Percentiles rank a stretch among this genome's conserved stretches.
phyloP scores from a whole-genome alignment of 148 eudicot genomes.

The Fagopyrum tataricum region DNA sequence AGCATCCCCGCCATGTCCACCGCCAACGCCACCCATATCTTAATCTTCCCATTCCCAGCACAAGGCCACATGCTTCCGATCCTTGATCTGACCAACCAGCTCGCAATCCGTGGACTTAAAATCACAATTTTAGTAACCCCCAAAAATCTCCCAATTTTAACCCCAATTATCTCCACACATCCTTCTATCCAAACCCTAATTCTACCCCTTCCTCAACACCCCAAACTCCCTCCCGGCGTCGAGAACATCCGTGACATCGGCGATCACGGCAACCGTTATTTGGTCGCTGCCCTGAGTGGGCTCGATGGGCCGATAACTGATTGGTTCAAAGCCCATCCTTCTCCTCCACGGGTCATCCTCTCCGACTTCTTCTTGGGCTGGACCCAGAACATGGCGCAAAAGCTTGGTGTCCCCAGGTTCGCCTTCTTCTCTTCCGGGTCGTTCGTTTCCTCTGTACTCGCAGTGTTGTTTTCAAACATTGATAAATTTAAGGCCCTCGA shows the following conservation, averaged over 20 bases:
- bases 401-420: slow-evolving; percentile 35
- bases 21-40: slow-evolving; percentile 24
- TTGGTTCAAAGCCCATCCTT: slow-evolving; percentile 41
- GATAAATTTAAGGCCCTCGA: background rate
- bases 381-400: too few relatives aligned
- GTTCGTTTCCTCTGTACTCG: slow-evolving; percentile 12
- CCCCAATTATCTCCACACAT: slow-evolving; percentile 34
- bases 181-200: slow-evolving; percentile 39
- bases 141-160: slow-evolving; percentile 37
- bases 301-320: slow-evolving; percentile 31
- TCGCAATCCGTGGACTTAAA: slow-evolving; percentile 34
- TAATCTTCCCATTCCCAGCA: slow-evolving; percentile 55
- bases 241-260: too few relatives aligned
- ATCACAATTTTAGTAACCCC: slow-evolving; percentile 53
- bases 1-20: background rate
- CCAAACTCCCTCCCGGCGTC: too few relatives aligned
- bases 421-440: slow-evolving; percentile 37
- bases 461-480: slow-evolving; percentile 17
- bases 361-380: slow-evolving; percentile 70
- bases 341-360: slow-evolving; percentile 47
- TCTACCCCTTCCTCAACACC: slow-evolving; percentile 52
- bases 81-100: slow-evolving; percentile 46
- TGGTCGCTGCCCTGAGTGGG: slow-evolving; percentile 26
- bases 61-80: slow-evolving; percentile 58
- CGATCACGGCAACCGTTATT: slow-evolving; percentile 32